Evolutionary conservation across 768 basidiomycete species (phyloP), one percentile per base, ranked within the genome.

Genomic region (Boletus sp.): DNA sequence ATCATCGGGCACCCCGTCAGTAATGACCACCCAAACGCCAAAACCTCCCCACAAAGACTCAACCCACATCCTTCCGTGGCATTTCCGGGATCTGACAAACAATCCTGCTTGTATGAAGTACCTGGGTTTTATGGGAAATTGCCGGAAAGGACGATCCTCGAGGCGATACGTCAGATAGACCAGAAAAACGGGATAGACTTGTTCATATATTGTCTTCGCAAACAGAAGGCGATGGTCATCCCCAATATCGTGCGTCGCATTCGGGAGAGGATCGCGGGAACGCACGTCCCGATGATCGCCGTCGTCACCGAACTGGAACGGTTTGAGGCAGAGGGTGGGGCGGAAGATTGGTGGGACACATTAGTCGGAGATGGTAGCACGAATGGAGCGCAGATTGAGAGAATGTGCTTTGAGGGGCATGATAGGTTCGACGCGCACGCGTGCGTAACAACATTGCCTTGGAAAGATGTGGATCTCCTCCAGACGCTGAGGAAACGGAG

Each of bases 401-500:
- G 15, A 2, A 54, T 42, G 49, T 60, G 63, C 30, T 57, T 59
- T 35, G 57, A 14, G 59, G 36, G 47, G 47, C 2, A 72, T 74
- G 62, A 36, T 40, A 28, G 10, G 9, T 76, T 77, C 2, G 49
- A 67, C 7, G 76, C 66, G 8, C 69, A 75, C 17, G 77, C 71
- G 5, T 80, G 78, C 50, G 62, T 79, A 47, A 78, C 76, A 7
- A 74, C 75, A 5, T 45, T 71, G 10, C 57, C 63, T 6, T 41
- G 29, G 12, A 60, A 7, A 35, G 61, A 67, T 0, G 60, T 54
- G 11, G 67, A 56, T 42, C 57, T 61, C 4, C 20, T 42, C 2
- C 24, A 60, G 6, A 28, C 14, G 1, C 32, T 73, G 20, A 63
- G 61, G 24, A 63, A 62, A 30, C 59, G 58, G 17, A 60, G 71